phyloP scores from a whole-genome alignment of 805 yeast species.

The Nakazawaea molendinolei region DNA sequence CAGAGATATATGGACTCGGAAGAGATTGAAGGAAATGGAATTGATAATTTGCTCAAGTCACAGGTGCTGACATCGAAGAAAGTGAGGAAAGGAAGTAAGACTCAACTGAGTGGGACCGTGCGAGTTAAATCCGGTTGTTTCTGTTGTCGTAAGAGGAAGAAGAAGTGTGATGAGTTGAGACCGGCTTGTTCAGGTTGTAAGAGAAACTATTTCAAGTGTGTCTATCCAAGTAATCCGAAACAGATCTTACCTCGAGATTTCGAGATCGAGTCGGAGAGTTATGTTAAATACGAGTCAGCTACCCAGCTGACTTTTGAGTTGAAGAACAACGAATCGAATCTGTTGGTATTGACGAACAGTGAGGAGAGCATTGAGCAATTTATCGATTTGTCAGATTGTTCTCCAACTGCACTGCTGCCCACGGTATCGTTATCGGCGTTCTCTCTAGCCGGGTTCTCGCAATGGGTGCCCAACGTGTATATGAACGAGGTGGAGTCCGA shows the following conservation, averaged over 20 bases:
- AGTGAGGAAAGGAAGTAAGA: background rate
- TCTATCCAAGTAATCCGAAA: conserved; percentile 21
- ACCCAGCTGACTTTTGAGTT: background rate
- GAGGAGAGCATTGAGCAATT: no score
- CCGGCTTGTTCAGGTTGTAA: conserved; percentile 30
- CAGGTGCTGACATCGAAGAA: background rate
- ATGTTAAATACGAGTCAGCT: background rate
- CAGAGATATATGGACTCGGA: no score
- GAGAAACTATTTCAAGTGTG: conserved; percentile 26
- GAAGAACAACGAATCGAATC: background rate
- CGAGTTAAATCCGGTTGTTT: conserved; percentile 28
- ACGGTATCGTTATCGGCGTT: background rate
- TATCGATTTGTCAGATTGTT: conserved; percentile 1
- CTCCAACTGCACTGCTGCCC: background rate
- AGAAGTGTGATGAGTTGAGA: conserved; percentile 30
- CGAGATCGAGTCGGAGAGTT: conserved; percentile 2
- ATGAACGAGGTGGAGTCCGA: conserved; percentile 6
- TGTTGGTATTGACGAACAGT: no score
- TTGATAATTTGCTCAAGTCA: no score
- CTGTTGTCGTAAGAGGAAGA: conserved; percentile 31
- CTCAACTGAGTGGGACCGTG: background rate
- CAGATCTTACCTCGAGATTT: conserved; percentile 11
- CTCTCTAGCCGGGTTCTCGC: no score
- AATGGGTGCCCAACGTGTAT: conserved; percentile 10
- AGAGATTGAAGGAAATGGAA: no score